Conservation (phyloP, 2,329 filamentous ascomycete genomes). For the Aspergillus carbonarius region DNA sequence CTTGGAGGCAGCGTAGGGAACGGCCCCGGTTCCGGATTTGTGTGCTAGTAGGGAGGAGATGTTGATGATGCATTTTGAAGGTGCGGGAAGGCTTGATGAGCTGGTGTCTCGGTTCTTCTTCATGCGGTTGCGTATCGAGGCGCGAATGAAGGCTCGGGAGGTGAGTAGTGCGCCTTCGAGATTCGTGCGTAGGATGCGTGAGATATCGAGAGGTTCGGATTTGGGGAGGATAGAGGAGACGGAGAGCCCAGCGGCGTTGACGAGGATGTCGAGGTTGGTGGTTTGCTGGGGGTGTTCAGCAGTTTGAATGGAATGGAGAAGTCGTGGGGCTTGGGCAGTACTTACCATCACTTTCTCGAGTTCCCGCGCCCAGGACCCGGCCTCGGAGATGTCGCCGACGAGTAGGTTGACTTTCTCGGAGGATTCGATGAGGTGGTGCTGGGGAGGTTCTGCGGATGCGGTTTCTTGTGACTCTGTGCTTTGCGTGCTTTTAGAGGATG, state of each 20-base stretch:
- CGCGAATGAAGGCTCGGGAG: slow-evolving; percentile 39
- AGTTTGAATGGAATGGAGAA: too few species aligned
- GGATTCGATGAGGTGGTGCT: slow-evolving; percentile 5
- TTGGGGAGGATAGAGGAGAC: slow-evolving; percentile 64
- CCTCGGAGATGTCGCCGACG: slow-evolving; percentile 40
- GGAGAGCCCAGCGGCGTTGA: slow-evolving; percentile 77
- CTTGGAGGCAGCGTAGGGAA: slow-evolving; percentile 76
- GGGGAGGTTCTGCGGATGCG: not conserved
- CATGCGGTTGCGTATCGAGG: slow-evolving; percentile 32
- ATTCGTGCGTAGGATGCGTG: slow-evolving; percentile 67
- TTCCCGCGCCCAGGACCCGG: slow-evolving; percentile 34
- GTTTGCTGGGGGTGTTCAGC: slow-evolving; percentile 18
- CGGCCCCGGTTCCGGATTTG: slow-evolving; percentile 67
- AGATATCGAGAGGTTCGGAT: slow-evolving; percentile 52
- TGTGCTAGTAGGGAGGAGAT: slow-evolving; percentile 72
- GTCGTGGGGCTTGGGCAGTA: not conserved
- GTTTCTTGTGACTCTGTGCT: not conserved
- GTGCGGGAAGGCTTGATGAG: slow-evolving; percentile 39
- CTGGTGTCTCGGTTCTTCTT: slow-evolving; percentile 18
- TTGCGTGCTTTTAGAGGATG: not conserved
- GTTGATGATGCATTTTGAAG: slow-evolving; percentile 76
- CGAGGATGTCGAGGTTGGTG: slow-evolving; percentile 56
- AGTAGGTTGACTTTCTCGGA: slow-evolving; percentile 29
- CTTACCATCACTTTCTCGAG: slow-evolving; percentile 42
- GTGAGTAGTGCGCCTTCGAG: slow-evolving; percentile 51